These are phyloP conservation scores for Irpex rosettiformis DNA, from an alignment of 1,284 basidiomycete genomes.

Conservation along the genomic window DNA sequence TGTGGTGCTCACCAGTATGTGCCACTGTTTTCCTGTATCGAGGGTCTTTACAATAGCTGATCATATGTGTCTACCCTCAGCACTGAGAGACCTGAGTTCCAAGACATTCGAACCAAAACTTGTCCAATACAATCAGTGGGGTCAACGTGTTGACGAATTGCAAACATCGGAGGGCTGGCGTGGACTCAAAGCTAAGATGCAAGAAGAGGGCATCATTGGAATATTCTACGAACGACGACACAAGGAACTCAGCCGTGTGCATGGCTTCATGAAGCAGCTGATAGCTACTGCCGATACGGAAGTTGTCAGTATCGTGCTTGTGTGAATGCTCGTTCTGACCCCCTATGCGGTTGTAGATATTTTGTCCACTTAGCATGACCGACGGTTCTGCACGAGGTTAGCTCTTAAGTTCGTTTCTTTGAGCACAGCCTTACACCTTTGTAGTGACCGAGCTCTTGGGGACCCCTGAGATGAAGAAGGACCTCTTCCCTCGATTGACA, in stretches of 20 bases:
- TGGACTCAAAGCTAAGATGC: conserved; percentile 62
- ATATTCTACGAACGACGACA: conserved; percentile 63
- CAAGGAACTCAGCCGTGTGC: conserved; percentile 52
- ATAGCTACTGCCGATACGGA: conserved; percentile 61
- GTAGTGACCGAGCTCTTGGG: conserved; percentile 69
- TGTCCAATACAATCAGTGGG: conserved; percentile 70
- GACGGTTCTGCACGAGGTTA: conserved; percentile 66
- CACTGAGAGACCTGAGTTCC: conserved; percentile 43
- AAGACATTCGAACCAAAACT: conserved; percentile 46
- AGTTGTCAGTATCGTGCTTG: conserved; percentile 39
- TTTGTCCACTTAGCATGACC: conserved; percentile 76
- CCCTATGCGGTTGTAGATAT: conserved; percentile 36
- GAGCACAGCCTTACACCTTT: conserved; percentile 28
- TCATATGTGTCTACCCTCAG: conserved; percentile 28
- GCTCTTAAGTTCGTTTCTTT: conserved; percentile 1
- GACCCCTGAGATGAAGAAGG: conserved; percentile 52
- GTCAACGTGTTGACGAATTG: conserved; percentile 58
- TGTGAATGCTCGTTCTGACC: background rate
- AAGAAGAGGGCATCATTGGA: conserved; percentile 65
- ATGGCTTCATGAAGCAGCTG: conserved; percentile 62
- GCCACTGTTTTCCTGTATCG: background rate
- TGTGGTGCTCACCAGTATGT: conserved; percentile 51
- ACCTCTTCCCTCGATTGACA: conserved; percentile 53
- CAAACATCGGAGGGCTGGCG: conserved; percentile 72
- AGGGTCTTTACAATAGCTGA: background rate